phyloP scores from a whole-genome alignment of 306 rosid species.

The Boehmeria nivea region DNA sequence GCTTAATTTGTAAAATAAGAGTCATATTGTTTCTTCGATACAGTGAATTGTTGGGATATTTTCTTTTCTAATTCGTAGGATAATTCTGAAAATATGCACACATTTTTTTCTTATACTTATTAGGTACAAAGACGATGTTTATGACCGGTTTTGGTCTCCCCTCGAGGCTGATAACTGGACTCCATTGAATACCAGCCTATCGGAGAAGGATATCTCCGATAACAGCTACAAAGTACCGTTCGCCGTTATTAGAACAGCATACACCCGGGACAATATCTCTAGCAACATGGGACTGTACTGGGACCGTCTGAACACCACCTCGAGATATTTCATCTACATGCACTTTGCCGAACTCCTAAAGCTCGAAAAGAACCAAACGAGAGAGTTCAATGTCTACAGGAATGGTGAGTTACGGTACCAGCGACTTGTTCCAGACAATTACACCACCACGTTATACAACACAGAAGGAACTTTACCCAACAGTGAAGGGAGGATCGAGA shows the following conservation, averaged over 20 bases:
- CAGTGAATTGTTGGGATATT: too few species aligned
- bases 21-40: too few species aligned
- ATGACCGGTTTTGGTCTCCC: slow-evolving; percentile 43
- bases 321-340: slow-evolving; percentile 25
- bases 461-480: neutral
- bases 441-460: neutral
- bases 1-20: too few species aligned
- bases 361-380: slow-evolving; percentile 26
- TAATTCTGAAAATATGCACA: too few species aligned
- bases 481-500: neutral
- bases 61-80: too few species aligned
- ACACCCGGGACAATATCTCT: neutral
- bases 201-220: too few species aligned
- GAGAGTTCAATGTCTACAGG: slow-evolving; percentile 26
- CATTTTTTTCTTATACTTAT: neutral
- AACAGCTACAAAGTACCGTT: neutral
- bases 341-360: slow-evolving; percentile 44
- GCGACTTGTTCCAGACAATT: neutral
- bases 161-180: neutral
- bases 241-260: neutral
- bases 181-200: neutral
- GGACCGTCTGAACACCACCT: slow-evolving; percentile 3
- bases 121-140: slow-evolving; percentile 36
- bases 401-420: slow-evolving; percentile 25
- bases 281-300: slow-evolving; percentile 15